Percentiles rank a stretch among this genome's conserved stretches.
These are phyloP conservation scores for Cryptococcus sp. DNA, from an alignment of 1,284 basidiomycete genomes.

Conservation along the genomic window DNA sequence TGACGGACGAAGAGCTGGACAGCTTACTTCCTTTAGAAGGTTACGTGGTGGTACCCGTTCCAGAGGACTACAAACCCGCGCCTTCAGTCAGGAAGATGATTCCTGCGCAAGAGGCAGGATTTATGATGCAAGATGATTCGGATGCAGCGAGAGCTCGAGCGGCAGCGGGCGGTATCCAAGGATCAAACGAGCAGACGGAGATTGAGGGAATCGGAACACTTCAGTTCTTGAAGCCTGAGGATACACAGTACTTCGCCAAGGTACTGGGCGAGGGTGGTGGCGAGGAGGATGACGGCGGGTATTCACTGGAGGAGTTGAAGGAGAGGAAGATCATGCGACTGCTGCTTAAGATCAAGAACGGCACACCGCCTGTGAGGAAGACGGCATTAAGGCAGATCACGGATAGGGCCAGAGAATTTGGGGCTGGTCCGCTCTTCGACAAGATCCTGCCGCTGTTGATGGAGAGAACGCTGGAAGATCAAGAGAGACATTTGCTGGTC, in stretches of 20 bases:
- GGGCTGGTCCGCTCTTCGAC: constrained; percentile 98
- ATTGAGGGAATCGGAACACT: constrained; percentile 97
- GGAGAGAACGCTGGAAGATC: constrained; percentile 98
- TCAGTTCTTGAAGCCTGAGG: constrained; percentile 97
- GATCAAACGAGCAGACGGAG: constrained; percentile 94
- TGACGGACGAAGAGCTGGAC: constrained; percentile 95
- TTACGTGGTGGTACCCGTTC: constrained; percentile 89
- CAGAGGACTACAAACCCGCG: constrained; percentile 83
- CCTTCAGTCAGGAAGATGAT: constrained; percentile 59
- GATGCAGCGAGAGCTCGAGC: constrained; percentile 82
- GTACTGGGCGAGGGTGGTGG: constrained; percentile 80
- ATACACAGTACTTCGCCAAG: constrained; percentile 96
- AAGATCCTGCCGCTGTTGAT: constrained; percentile 98
- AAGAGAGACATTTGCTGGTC: constrained; percentile 96
- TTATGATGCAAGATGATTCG: constrained; percentile 93
- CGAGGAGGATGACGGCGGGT: constrained; percentile 79
- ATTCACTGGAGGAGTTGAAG: constrained; percentile 97
- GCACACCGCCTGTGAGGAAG: constrained; percentile 96
- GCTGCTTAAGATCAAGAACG: constrained; percentile 99
- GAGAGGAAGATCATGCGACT: constrained; percentile 99
- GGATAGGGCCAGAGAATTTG: constrained; percentile 99
- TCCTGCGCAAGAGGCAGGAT: constrained; percentile 63
- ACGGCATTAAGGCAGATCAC: constrained; percentile 97
- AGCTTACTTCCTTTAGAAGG: constrained; percentile 80
- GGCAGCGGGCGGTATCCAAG: constrained; percentile 76